Evolutionary conservation across 1,284 basidiomycete species (phyloP), one percentile per base, ranked within the genome.

Genomic region (Porodaedalea pini): DNA sequence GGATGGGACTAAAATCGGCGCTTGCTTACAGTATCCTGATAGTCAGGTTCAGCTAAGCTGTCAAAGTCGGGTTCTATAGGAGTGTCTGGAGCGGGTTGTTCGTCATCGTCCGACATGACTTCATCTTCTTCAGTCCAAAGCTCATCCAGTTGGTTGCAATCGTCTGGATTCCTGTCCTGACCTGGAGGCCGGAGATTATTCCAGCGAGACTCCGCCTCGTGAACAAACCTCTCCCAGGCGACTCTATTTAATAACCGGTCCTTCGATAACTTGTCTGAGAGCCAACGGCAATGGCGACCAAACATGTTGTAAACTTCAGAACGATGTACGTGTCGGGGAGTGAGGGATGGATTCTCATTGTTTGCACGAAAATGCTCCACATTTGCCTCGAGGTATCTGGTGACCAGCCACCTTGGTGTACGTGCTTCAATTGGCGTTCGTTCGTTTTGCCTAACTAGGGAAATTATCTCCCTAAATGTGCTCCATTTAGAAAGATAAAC

Each of bases 381-480:
- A 27, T 57, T 44, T 6, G 13, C 23, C 8, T 47, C 29, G 15
- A 59, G 32, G 40, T 59, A 55, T 23, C 41, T 13, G n/a, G 31
- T 32, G 13, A 59, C 52, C 6, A 59, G 31, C 57, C 57, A 59
- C 21, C 27, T 55, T 11, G 57, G 57, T 19, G 57, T 54, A 13
- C 57, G 51, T 13, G 13, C 27, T 19, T 13, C n/a, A 7, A 53
- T 23, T 11, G 57, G 45, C 27, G 27, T 47, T 4, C 15, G 17
- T 21, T 39, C 17, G 15, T 39, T 32, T 21, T 32, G 21, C 0
- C 23, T 39, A 7, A 37, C 32, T 15, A 49, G 41, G 27, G 13
- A n/a, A 6, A 17, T 34, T 50, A 53, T 59, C 23, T 21, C 27
- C 37, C 43, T 37, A 11, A 52, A 32, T 21, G 32, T 17, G 7